These are phyloP conservation scores for Leishmania major DNA, from an alignment of 208 protist species.

Conservation along the genomic window DNA sequence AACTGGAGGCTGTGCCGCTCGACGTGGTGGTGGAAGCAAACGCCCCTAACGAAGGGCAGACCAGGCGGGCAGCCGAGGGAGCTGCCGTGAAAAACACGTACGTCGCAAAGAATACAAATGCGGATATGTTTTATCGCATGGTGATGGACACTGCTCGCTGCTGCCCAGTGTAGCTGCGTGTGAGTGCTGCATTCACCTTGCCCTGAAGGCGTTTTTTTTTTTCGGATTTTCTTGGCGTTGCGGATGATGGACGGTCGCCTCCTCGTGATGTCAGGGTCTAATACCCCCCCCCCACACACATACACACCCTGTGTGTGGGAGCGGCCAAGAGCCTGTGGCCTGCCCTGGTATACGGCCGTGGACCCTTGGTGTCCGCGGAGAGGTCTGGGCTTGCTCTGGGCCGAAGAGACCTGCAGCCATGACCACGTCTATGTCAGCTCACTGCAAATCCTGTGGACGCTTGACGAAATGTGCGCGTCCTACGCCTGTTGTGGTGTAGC, in stretches of 20 bases:
- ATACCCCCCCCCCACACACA: too few species aligned
- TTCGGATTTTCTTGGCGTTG: neutral
- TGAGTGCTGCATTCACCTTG: neutral
- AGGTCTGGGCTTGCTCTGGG: neutral
- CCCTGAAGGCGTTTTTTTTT: neutral
- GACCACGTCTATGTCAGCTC: neutral
- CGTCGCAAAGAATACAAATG: slow-evolving; percentile 62
- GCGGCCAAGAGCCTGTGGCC: neutral
- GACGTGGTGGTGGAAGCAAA: slow-evolving; percentile 52
- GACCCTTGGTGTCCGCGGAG: neutral
- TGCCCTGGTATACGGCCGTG: neutral
- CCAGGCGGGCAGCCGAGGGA: slow-evolving; percentile 20
- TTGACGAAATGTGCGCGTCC: neutral
- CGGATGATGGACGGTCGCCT: too few species aligned
- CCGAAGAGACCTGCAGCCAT: neutral
- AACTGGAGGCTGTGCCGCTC: slow-evolving; percentile 52
- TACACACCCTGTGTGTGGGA: too few species aligned
- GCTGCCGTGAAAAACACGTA: slow-evolving; percentile 21
- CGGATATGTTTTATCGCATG: slow-evolving; percentile 70
- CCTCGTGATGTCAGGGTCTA: too few species aligned
- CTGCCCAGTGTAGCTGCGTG: slow-evolving; percentile 27
- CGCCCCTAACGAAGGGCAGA: slow-evolving; percentile 61
- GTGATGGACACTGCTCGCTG: slow-evolving; percentile 46
- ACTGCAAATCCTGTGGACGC: neutral
- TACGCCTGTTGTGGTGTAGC: neutral